Percentiles rank a stretch among this genome's conserved stretches.
These are phyloP conservation scores for Bretschneidera sinensis DNA, from an alignment of 345 rosid species.

Conservation along the genomic window DNA sequence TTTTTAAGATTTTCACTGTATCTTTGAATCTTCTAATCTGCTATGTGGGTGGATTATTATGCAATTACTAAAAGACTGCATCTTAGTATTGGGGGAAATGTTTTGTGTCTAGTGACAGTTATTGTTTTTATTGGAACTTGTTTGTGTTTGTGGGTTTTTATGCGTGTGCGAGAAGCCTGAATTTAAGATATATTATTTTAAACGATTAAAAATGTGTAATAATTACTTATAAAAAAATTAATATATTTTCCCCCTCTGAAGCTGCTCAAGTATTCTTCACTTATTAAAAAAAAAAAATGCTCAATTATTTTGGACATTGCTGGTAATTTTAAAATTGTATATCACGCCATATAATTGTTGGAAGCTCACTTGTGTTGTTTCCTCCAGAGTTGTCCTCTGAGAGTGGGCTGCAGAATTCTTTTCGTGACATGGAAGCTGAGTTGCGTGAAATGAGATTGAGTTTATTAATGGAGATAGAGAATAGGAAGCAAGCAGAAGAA, in stretches of 20 bases:
- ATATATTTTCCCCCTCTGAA: neutral
- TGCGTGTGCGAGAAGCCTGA: neutral
- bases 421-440: slow-evolving; percentile 43
- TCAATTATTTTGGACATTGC: neutral
- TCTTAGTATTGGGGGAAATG: neutral
- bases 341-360: too few relatives aligned
- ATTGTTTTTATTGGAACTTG: too few relatives aligned
- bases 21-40: too few relatives aligned
- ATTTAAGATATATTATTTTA: neutral
- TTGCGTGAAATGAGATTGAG: slow-evolving; percentile 50
- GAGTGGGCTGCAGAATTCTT: slow-evolving; percentile 40
- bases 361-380: slow-evolving; percentile 13
- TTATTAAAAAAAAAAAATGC: too few relatives aligned
- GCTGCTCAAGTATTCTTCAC: neutral
- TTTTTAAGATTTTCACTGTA: too few relatives aligned
- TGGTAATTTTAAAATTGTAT: neutral
- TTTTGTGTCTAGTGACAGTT: neutral
- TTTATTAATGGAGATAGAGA: slow-evolving; percentile 68
- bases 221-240: too few relatives aligned
- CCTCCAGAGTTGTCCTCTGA: slow-evolving; percentile 58
- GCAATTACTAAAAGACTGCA: too few relatives aligned
- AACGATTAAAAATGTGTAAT: neutral
- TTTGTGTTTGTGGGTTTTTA: neutral
- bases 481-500: slow-evolving; percentile 70
- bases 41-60: too few relatives aligned